Percentiles rank a stretch among this genome's conserved stretches.
These are phyloP conservation scores for Aureoboletus auriporus DNA, from an alignment of 768 basidiomycete species.

Conservation along the genomic window DNA sequence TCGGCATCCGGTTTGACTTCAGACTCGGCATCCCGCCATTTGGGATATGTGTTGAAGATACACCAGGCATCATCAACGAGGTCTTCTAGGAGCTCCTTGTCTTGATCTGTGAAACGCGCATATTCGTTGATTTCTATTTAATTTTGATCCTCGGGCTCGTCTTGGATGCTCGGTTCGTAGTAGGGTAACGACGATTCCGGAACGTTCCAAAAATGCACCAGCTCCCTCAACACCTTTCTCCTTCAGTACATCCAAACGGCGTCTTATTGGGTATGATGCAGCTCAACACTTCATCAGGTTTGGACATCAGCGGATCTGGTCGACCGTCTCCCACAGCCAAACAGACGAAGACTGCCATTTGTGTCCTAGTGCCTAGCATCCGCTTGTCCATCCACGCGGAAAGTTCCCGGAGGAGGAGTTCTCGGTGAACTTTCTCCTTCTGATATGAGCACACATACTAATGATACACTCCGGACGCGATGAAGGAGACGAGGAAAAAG, in stretches of 20 bases:
- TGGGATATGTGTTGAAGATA: slow-evolving; percentile 13
- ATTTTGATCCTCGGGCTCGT: slow-evolving; percentile 1
- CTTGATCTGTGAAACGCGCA: slow-evolving; percentile 2
- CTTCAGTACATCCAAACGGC: slow-evolving; percentile 26
- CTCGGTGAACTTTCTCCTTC: slow-evolving; percentile 14
- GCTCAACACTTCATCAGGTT: slow-evolving; percentile 4
- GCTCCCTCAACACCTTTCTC: slow-evolving; percentile 17
- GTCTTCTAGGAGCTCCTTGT: slow-evolving; percentile 8
- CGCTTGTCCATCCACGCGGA: slow-evolving; percentile 9
- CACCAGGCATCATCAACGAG: slow-evolving; percentile 23
- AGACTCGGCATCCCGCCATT: slow-evolving; percentile 8
- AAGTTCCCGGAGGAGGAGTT: slow-evolving; percentile 15
- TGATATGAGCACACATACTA: slow-evolving; percentile 30
- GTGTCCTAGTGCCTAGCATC: slow-evolving; percentile 21
- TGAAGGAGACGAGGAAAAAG: slow-evolving; percentile 24
- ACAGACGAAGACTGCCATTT: slow-evolving; percentile 28
- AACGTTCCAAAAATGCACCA: slow-evolving; percentile 10
- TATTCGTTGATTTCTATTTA: slow-evolving; percentile 7
- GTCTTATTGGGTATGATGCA: slow-evolving; percentile 28
- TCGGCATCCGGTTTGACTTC: neutral
- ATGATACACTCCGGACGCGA: slow-evolving; percentile 32
- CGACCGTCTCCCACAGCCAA: slow-evolving; percentile 13
- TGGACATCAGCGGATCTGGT: neutral
- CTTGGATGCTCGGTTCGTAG: slow-evolving; percentile 14
- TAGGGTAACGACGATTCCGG: slow-evolving; percentile 1